Evolutionary conservation across 192 early-diverging fungal species (phyloP), one percentile per base, ranked within the genome.

Genomic region (Chytriomyces sp.): DNA sequence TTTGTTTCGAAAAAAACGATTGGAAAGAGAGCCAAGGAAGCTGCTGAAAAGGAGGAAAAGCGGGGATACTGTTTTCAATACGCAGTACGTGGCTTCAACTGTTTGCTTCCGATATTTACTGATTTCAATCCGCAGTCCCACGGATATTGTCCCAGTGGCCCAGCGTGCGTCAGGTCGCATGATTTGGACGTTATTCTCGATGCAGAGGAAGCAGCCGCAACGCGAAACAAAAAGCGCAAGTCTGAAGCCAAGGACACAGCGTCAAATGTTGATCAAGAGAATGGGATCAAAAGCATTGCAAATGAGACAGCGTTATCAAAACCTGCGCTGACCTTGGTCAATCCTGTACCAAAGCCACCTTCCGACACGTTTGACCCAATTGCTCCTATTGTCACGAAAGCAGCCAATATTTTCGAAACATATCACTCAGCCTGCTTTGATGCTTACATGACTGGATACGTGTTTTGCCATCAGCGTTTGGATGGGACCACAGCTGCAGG

Each of bases 401-500:
- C 20, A 11, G 7, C 69, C 9, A 48, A 59, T 63, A 63, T 81
- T 20, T 82, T 89, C 53, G 77, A 89, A 82, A 89, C 84, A 47
- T 93, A 93, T 69, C 96, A 98, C 77, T 93, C 94, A 1, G 96
- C 97, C 3, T 91, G 92, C 72, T 97, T 93, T 85, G 97, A 99
- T 77, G 93, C 97, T 5, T 99, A 89, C 83, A 99, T 99, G 97
- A 99, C 97, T 0, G 97, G 94, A 3, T 97, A 86, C 45, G 87
- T 96, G 26, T 95, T 93, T 76, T 89, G 89, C 62, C 89, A 89
- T 50, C 86, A 95, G 50, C 18, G 11, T 16, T 23, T 45, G 60
- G 8, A 16, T 3, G 8, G 43, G 43, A 28, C 4, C 13, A 16
- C 26, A 45, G 24, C 5, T 45, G 62, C 24, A 64, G 20, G n/a